A percentile compares a stretch with the other conserved stretches of the same genome.
Conservation (phyloP, 2,329 filamentous ascomycete genomes). For the Cercospora berteroae region DNA sequence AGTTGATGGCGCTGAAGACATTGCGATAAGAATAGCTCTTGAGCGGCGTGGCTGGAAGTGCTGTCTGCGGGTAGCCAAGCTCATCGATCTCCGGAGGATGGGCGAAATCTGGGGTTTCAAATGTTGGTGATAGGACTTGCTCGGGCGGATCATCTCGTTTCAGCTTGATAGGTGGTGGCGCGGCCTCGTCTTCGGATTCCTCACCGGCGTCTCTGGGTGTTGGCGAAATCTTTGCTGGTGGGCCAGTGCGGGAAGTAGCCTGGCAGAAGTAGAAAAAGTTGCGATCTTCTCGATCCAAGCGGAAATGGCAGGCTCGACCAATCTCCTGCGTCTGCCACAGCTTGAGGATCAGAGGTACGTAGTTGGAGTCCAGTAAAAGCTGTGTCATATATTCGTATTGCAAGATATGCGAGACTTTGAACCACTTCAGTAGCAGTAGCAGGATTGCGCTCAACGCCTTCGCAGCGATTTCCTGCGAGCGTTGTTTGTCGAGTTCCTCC, state of each 20-base stretch:
- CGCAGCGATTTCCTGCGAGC: conserved; percentile 80
- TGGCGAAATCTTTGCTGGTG: conserved; percentile 22
- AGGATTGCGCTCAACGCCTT: conserved; percentile 91
- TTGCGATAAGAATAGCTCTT: conserved; percentile 90
- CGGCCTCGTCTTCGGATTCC: conserved; percentile 63
- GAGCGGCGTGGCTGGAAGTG: conserved; percentile 71
- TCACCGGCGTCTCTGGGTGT: conserved; percentile 34
- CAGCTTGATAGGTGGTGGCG: conserved; percentile 72
- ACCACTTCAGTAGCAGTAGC: conserved; percentile 89
- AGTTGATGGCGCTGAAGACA: conserved; percentile 93
- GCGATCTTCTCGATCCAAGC: conserved; percentile 75
- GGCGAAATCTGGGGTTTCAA: conserved; percentile 30
- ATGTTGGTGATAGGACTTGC: conserved; percentile 38
- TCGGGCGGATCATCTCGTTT: conserved; percentile 45
- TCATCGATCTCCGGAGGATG: conserved; percentile 71
- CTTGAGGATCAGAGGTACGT: conserved; percentile 87
- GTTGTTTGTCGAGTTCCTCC: conserved; percentile 78
- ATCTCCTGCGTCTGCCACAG: conserved; percentile 93
- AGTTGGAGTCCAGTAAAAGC: conserved; percentile 89
- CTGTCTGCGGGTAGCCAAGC: conserved; percentile 73
- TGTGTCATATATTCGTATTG: conserved; percentile 97
- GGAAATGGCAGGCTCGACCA: conserved; percentile 82
- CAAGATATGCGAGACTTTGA: conserved; percentile 88
- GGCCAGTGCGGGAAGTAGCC: conserved; percentile 61
- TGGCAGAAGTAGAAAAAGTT: conserved; percentile 94